These are phyloP conservation scores for Hyaloscypha finlandica DNA, from an alignment of 495 filamentous ascomycete genomes.

Conservation along the genomic window DNA sequence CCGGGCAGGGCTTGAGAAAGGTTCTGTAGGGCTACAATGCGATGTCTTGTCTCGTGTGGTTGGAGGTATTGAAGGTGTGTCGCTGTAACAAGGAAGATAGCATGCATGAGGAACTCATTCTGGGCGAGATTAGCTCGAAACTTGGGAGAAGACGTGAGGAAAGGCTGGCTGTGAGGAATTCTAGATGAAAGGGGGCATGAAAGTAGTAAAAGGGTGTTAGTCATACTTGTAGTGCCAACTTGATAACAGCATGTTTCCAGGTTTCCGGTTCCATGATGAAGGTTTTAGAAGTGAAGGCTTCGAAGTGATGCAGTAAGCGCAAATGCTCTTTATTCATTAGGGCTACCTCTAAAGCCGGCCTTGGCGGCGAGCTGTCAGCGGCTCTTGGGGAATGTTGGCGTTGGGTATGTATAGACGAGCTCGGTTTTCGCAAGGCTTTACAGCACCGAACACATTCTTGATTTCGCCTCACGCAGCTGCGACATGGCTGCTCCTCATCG, in stretches of 20 bases:
- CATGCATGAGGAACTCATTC: conserved; percentile 9
- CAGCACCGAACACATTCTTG: neutral
- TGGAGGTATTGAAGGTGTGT: neutral
- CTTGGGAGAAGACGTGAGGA: too few species aligned
- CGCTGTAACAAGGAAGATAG: conserved; percentile 5
- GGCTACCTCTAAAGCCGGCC: too few species aligned
- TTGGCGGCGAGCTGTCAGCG: too few species aligned
- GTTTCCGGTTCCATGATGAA: conserved; percentile 5
- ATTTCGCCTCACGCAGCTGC: neutral
- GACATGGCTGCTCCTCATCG: conserved; percentile 5
- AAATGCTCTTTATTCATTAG: neutral
- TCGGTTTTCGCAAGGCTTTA: neutral
- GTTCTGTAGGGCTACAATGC: neutral
- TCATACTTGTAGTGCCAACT: neutral
- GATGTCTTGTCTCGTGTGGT: conserved; percentile 1
- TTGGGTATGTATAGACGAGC: too few species aligned
- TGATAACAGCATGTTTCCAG: conserved; percentile 2
- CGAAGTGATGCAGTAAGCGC: neutral
- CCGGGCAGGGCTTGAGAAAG: neutral
- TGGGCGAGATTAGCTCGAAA: neutral
- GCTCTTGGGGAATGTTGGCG: too few species aligned
- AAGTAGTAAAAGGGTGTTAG: too few species aligned
- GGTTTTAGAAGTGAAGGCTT: neutral
- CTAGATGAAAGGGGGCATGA: too few species aligned
- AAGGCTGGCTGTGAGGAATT: too few species aligned